These are phyloP conservation scores for Diaporthe nobilis DNA, from an alignment of 2,329 filamentous ascomycete genomes.

Conservation along the genomic window DNA sequence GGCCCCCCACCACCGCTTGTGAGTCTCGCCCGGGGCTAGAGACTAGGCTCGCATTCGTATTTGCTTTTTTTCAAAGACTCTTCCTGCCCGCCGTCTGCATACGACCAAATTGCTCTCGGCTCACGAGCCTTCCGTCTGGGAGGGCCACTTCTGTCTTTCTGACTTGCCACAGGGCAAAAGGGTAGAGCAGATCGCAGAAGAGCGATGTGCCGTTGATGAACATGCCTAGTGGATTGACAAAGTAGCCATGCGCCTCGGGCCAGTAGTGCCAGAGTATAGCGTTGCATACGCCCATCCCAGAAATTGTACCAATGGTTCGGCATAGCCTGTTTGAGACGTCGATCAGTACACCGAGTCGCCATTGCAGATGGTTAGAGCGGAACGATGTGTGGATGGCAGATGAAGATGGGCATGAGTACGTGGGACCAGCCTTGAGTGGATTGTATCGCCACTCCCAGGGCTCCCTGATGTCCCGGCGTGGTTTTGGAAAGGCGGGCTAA, in stretches of 20 bases:
- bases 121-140: slow-evolving; percentile 54
- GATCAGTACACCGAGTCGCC: slow-evolving; percentile 8
- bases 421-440: too few species aligned
- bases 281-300: slow-evolving; percentile 57
- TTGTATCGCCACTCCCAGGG: background rate
- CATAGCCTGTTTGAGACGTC: slow-evolving; percentile 53
- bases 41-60: background rate
- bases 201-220: slow-evolving; percentile 58
- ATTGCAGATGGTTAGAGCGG: background rate
- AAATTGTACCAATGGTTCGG: slow-evolving; percentile 58
- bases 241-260: slow-evolving; percentile 65
- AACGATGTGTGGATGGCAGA: background rate
- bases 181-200: slow-evolving; percentile 60
- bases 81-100: slow-evolving; percentile 21
- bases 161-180: slow-evolving; percentile 58
- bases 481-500: background rate
- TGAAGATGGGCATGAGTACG: background rate
- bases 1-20: background rate
- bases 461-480: background rate
- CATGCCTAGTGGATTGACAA: slow-evolving; percentile 57
- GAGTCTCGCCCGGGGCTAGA: background rate
- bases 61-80: slow-evolving; percentile 16
- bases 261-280: slow-evolving; percentile 63
- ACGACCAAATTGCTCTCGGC: slow-evolving; percentile 10
- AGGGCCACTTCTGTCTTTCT: slow-evolving; percentile 55